These are phyloP conservation scores for Penicillium alfredii DNA, from an alignment of 495 filamentous ascomycete species.

Conservation along the genomic window DNA sequence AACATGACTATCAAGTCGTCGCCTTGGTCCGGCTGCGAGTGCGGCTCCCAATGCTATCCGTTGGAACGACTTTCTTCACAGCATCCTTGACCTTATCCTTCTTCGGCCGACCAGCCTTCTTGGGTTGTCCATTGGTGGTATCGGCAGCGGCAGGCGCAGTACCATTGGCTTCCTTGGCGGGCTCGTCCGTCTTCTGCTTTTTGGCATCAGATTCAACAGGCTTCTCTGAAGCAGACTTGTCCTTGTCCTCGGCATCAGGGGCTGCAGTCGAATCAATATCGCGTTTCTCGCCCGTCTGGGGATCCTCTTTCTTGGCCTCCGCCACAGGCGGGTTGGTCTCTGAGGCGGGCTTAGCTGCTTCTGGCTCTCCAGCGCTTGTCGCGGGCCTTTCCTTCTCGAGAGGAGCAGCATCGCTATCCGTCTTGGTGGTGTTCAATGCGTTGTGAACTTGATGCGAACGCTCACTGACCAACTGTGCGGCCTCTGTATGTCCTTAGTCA, in stretches of 20 bases:
- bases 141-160: constrained; percentile 1
- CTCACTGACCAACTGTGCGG: constrained; percentile 9
- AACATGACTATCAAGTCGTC: constrained; percentile 8
- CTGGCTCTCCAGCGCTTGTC: constrained; percentile 8
- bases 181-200: constrained; percentile 26
- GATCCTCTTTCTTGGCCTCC: constrained; percentile 3
- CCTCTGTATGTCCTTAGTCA: constrained; percentile 16
- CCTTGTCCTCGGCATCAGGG: constrained; percentile 3
- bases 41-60: constrained; percentile 36
- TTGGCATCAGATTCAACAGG: no score
- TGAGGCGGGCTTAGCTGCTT: constrained; percentile 4
- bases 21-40: constrained; percentile 39
- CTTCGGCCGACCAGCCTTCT: constrained; percentile 29
- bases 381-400: constrained; percentile 8
- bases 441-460: constrained; percentile 14
- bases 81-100: constrained; percentile 34
- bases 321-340: constrained; percentile 3
- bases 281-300: constrained; percentile 28
- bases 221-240: no score
- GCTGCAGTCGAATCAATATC: constrained; percentile 19
- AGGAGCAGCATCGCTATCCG: constrained; percentile 9
- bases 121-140: constrained; percentile 18
- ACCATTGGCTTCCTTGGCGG: constrained; percentile 12
- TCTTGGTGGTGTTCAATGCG: constrained; percentile 12
- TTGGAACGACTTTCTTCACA: constrained; percentile 25